Evolutionary conservation across 331 rosid species (phyloP), one percentile per base, ranked within the genome.

Genomic region (Arachis monticola): DNA sequence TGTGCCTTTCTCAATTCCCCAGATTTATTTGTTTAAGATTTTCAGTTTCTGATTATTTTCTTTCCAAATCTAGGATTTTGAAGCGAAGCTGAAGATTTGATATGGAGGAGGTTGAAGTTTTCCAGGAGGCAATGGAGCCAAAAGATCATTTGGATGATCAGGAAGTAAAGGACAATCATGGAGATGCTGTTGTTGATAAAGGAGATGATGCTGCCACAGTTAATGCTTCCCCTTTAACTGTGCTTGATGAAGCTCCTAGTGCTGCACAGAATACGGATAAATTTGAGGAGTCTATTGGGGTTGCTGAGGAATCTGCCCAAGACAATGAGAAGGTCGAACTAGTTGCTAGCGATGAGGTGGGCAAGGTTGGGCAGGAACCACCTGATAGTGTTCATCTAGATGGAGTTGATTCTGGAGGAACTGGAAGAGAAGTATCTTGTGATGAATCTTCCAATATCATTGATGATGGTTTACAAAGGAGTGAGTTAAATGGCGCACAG

Each of bases 21-120:
- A 48, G 10, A 12, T 7, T 11, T 17, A 10, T 72, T 38, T 60
- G 68, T 75, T 79, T 14, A 50, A 61, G 68, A 51, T 52, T 75
- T 70, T 66, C 59, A 31, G 64, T 69, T 40, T 60, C 5, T 45
- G 67, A 69, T 68, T 57, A 52, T 69, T 62, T 58, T 55, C 80
- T 74, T 62, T 61, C 74, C 77, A 82, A 87, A 73, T 84, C 67
- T 84, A 93, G 96, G 92, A 83, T 72, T 68, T 83, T 70, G 72
- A 62, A 79, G 75, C 59, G 46, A 53, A 70, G 42, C 71, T 63
- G 78, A 46, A 69, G 72, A 73, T 57, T 87, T 77, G 68, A 70
- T 51, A 89, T 91, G 97, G 97, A 90, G 67, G 87, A 82, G 77
- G 85, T 64, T 66, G 87, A 83, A 51, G 86, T 78, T 84, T 87